phyloP scores from a whole-genome alignment of 352 stramenopile species.

The Phytophthora tentaculata region DNA sequence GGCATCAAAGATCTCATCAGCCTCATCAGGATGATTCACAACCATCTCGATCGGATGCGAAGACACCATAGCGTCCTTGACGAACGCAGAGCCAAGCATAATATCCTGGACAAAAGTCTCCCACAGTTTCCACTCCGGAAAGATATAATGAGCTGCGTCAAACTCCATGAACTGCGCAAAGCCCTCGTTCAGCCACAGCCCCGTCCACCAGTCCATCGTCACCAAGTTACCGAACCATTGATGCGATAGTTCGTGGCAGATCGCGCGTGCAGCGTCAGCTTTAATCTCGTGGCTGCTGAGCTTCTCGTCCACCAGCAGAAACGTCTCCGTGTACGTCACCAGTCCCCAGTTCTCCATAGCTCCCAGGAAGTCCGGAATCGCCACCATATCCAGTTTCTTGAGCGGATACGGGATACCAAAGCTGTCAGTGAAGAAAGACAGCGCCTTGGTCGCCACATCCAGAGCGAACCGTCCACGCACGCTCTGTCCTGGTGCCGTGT shows the following conservation, averaged over 20 bases:
- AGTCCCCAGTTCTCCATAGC: slow-evolving; percentile 97
- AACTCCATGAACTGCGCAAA: slow-evolving; percentile 98
- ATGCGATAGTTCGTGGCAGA: slow-evolving; percentile 98
- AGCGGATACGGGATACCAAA: slow-evolving; percentile 95
- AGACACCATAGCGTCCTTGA: slow-evolving; percentile 92
- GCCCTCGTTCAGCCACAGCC: slow-evolving; percentile 98
- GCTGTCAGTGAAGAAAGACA: slow-evolving; percentile 75
- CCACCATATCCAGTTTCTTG: slow-evolving; percentile 98
- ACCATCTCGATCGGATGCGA: slow-evolving; percentile 96
- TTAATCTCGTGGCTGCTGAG: slow-evolving; percentile 66
- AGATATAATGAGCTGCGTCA: slow-evolving; percentile 92
- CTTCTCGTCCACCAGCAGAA: slow-evolving; percentile 83
- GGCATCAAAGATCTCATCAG: slow-evolving; percentile 98
- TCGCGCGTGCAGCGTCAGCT: slow-evolving; percentile 90
- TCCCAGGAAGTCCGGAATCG: slow-evolving; percentile 95
- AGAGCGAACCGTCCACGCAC: slow-evolving; percentile 93
- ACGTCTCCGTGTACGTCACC: slow-evolving; percentile 96
- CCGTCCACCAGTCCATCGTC: slow-evolving; percentile 98
- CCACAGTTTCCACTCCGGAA: slow-evolving; percentile 95
- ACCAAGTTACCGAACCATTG: slow-evolving; percentile 98
- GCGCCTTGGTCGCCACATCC: slow-evolving; percentile 57
- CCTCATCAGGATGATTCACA: slow-evolving; percentile 93
- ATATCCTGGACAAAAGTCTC: slow-evolving; percentile 93
- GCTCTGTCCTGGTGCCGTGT: slow-evolving; percentile 93
- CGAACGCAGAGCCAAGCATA: slow-evolving; percentile 81